These are phyloP conservation scores for Cystofilobasidium macerans DNA, from an alignment of 768 basidiomycete species.

Conservation along the genomic window DNA sequence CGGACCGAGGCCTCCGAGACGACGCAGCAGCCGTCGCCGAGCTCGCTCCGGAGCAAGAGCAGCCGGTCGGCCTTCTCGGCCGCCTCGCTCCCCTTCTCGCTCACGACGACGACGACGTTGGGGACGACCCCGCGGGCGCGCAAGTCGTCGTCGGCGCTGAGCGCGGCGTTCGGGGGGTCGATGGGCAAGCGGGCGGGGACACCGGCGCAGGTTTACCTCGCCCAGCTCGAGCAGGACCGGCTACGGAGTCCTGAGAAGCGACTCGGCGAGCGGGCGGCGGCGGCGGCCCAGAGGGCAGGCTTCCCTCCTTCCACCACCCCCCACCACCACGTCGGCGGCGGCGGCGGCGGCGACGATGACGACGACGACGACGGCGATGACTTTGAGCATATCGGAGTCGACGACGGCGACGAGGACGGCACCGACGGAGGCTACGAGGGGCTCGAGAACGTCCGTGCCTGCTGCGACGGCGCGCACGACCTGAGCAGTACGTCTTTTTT, in stretches of 20 bases:
- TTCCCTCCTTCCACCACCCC: too few relatives aligned
- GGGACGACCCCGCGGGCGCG: too few relatives aligned
- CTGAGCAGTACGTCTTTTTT: constrained; percentile 18
- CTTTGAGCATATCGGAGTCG: constrained; percentile 65
- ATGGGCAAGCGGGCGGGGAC: constrained; percentile 79
- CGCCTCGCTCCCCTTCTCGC: constrained; percentile 56
- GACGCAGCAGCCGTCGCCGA: constrained; percentile 3
- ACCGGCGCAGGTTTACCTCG: constrained; percentile 79
- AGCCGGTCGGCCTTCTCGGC: constrained; percentile 47
- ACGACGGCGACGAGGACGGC: constrained; percentile 50
- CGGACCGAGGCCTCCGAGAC: constrained; percentile 10
- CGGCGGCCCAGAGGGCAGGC: too few relatives aligned
- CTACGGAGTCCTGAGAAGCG: constrained; percentile 28
- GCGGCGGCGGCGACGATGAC: constrained; percentile 31
- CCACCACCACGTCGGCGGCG: too few relatives aligned
- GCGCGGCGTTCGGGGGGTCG: constrained; percentile 63
- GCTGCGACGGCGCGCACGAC: constrained; percentile 21
- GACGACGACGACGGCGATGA: constrained; percentile 51
- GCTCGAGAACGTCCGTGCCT: constrained; percentile 24
- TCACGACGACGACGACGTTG: constrained; percentile 37
- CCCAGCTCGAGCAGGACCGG: constrained; percentile 44
- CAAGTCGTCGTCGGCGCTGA: constrained; percentile 65
- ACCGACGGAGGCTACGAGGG: constrained; percentile 66
- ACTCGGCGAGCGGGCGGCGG: constrained; percentile 30
- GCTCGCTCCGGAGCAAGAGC: constrained; percentile 23